A percentile compares a stretch with the other conserved stretches of the same genome.
phyloP scores from a whole-genome alignment of 2,329 filamentous ascomycete genomes.

The Beauveria medogensis region DNA sequence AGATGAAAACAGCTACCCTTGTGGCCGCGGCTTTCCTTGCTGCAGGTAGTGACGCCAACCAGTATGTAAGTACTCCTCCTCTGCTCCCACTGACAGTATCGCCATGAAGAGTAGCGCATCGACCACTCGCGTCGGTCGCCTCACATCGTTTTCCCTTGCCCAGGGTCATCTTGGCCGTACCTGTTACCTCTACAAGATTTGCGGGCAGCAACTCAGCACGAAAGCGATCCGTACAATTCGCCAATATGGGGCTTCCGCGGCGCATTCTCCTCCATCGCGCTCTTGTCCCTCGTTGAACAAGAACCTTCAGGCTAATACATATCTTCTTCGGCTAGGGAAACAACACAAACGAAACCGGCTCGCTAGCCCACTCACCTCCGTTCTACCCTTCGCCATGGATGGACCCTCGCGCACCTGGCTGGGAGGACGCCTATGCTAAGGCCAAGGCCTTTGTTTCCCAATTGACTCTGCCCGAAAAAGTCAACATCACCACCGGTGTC shows the following conservation, averaged over 20 bases:
- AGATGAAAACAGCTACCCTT: conserved; percentile 27
- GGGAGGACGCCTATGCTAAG: conserved; percentile 67
- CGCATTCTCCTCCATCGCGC: not conserved
- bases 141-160: not conserved
- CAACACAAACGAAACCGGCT: not conserved
- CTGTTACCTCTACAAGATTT: not conserved
- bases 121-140: not conserved
- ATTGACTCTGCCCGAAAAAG: conserved; percentile 79
- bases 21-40: conserved; percentile 24
- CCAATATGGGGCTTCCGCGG: too few species aligned
- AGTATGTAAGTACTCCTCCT: conserved; percentile 11
- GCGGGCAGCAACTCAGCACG: not conserved
- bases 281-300: not conserved
- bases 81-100: not conserved
- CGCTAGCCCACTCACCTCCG: conserved; percentile 41
- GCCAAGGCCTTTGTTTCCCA: conserved; percentile 75
- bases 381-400: conserved; percentile 86
- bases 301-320: not conserved
- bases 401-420: conserved; percentile 60
- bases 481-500: conserved; percentile 87
- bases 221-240: not conserved
- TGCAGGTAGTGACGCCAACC: conserved; percentile 21
- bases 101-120: not conserved
- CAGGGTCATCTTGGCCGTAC: not conserved
- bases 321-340: conserved; percentile 5